phyloP scores from a whole-genome alignment of 345 rosid species.

The Dipteronia sinensis region DNA sequence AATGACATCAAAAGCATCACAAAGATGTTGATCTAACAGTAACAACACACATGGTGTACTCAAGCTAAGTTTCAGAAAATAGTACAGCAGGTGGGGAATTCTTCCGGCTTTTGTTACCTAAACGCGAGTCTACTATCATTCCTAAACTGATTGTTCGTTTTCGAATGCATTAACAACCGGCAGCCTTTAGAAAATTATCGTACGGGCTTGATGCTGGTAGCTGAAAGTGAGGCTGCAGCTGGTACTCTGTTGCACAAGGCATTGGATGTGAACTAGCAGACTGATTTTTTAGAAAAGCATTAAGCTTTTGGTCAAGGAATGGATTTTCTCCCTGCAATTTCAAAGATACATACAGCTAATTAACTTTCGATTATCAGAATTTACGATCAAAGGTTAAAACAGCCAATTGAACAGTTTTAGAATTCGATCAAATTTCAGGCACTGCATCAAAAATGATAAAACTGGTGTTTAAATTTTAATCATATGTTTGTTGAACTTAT shows the following conservation, averaged over 20 bases:
- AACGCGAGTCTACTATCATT: background rate
- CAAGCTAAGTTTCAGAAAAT: background rate
- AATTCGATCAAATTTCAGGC: conserved; percentile 7
- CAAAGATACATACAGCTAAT: background rate
- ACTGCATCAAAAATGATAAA: background rate
- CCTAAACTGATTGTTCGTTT: background rate
- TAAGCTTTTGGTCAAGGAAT: conserved; percentile 36
- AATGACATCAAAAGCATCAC: background rate
- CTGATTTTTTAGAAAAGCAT: conserved; percentile 23
- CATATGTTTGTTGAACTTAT: background rate
- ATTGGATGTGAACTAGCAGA: conserved; percentile 24
- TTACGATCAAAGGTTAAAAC: background rate
- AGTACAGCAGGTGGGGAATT: background rate
- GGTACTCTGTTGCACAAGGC: conserved; percentile 46
- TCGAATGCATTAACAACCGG: conserved; percentile 45
- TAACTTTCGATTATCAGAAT: too few species aligned
- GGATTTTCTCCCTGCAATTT: conserved; percentile 51
- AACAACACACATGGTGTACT: background rate
- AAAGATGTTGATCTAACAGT: background rate
- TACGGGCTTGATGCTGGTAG: conserved; percentile 64
- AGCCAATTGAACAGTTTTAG: background rate
- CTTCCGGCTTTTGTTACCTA: background rate
- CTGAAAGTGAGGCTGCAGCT: conserved; percentile 47
- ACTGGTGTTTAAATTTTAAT: background rate
- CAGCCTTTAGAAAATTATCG: conserved; percentile 61